These are phyloP conservation scores for Helotiales sp. DNA, from an alignment of 2,329 filamentous ascomycete species.

Conservation along the genomic window DNA sequence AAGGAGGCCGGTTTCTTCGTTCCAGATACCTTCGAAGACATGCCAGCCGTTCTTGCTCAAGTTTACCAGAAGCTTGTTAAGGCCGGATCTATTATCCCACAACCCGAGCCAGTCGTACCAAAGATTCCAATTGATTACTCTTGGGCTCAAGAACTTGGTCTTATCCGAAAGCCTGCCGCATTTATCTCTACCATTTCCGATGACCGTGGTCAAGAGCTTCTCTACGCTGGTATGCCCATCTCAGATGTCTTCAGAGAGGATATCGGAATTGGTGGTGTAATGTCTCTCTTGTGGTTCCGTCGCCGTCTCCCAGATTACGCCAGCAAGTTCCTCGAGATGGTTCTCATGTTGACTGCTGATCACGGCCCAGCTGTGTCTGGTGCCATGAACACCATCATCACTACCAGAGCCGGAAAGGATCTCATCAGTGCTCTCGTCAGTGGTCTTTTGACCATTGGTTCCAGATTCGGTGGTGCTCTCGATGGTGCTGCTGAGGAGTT, in stretches of 20 bases:
- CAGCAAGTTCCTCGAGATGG: constrained; percentile 99
- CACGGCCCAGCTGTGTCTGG: constrained; percentile 98
- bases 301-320: constrained; percentile 94
- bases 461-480: constrained; percentile 96
- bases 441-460: constrained; percentile 97
- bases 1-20: constrained; percentile 92
- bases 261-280: constrained; percentile 99
- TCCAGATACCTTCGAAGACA: constrained; percentile 94
- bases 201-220: constrained; percentile 98
- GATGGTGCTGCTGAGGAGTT: constrained; percentile 99
- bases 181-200: constrained; percentile 99
- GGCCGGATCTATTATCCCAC: constrained; percentile 82
- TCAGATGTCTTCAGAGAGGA: constrained; percentile 99
- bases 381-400: constrained; percentile 99
- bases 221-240: constrained; percentile 99
- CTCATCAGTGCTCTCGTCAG: constrained; percentile 93
- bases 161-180: constrained; percentile 98
- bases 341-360: constrained; percentile 99
- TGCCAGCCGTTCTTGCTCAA: constrained; percentile 74
- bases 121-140: constrained; percentile 99
- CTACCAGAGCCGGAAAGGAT: constrained; percentile 98
- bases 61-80: constrained; percentile 91
- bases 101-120: constrained; percentile 87
- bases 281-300: constrained; percentile 99
- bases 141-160: constrained; percentile 98